Evolutionary conservation across 352 stramenopile genomes (phyloP).

Genomic region (Pythium folliculosum): DNA sequence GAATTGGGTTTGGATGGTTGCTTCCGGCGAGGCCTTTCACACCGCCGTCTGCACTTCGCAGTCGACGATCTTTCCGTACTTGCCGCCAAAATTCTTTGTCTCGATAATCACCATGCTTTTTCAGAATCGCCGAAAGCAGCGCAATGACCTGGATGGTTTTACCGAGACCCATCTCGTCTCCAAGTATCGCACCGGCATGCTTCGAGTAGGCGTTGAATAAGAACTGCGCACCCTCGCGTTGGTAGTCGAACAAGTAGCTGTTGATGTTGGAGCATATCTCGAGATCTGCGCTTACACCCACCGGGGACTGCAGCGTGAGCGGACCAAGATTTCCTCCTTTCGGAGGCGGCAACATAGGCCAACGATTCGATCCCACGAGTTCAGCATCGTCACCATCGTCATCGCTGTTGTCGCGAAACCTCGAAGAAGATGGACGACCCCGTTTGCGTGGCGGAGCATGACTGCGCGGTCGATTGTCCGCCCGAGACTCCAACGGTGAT

Average conservation of each 20-base stretch:
- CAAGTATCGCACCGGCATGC: slow-evolving; percentile 90
- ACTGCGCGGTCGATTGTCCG: background rate
- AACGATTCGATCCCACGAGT: slow-evolving; percentile 33
- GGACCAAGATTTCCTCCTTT: slow-evolving; percentile 43
- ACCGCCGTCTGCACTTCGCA: slow-evolving; percentile 37
- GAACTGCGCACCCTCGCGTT: slow-evolving; percentile 69
- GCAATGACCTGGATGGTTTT: slow-evolving; percentile 95
- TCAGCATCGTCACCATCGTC: slow-evolving; percentile 34
- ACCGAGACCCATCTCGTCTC: slow-evolving; percentile 98
- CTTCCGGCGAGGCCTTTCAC: slow-evolving; percentile 73
- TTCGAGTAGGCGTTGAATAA: slow-evolving; percentile 56
- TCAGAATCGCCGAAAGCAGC: slow-evolving; percentile 89
- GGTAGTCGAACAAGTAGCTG: slow-evolving; percentile 74
- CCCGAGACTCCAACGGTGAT: background rate
- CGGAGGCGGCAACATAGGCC: slow-evolving; percentile 53
- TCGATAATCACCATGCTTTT: slow-evolving; percentile 92
- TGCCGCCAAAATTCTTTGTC: slow-evolving; percentile 95
- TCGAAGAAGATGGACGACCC: background rate
- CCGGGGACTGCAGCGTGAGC: slow-evolving; percentile 36
- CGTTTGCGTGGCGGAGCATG: slow-evolving; percentile 10
- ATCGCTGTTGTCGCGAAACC: background rate
- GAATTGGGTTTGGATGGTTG: slow-evolving; percentile 84
- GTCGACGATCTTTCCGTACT: slow-evolving; percentile 93
- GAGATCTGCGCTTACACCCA: slow-evolving; percentile 13
- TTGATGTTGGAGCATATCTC: slow-evolving; percentile 76